Evolutionary conservation across 2,329 filamentous ascomycete species (phyloP), one percentile per base, ranked within the genome.

Genomic region (Aspergillus oerlinghausenensis): DNA sequence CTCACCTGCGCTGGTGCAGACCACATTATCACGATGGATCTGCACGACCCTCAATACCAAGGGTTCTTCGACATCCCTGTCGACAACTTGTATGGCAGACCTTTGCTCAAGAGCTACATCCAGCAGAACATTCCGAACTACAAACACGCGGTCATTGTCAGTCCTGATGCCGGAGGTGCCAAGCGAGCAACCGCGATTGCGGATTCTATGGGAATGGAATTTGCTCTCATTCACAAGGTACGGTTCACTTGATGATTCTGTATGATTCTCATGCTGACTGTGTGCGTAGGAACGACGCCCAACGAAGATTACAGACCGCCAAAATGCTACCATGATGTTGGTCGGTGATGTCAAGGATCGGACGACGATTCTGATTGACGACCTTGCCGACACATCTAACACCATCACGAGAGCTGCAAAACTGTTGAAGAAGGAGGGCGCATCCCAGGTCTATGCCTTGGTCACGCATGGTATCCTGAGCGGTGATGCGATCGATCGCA

Each of bases 41-140:
- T 99, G 52, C 91, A 94, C 72, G 93, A 97, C 73, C 89, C 91
- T 45, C 92, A 99, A 75, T 97, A 97, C 70, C 94, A 99, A 76
- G 94, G 94, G 54, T 99, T 97, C 81, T 97, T 99, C 71, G 93
- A 99, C 70, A 96, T 97, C 57, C 94, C 94, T 2, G 94, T 99
- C 55, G 94, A 99, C 78, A 99, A 99, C 73, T 82, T 99, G 19
- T 97, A 97, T 77, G 93, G 77, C 14, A 71, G 77, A 52, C 77
- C 78, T 38, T 67, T 79, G 35, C 65, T 87, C 56, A 83, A 84
- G 70, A 84, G 82, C 66, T 87, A 87, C 72, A 86, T 88, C 65
- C 87, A 92, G 71, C 86, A 89, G 69, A 85, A 91, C 67, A 94
- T 96, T 58, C 88, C 90, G 50, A 88, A 92, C 70, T 92, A 87